Percentiles rank a stretch among this genome's conserved stretches.
Conservation (phyloP, 2,329 filamentous ascomycete genomes). For the Gnomoniopsis smithogilvyi region DNA sequence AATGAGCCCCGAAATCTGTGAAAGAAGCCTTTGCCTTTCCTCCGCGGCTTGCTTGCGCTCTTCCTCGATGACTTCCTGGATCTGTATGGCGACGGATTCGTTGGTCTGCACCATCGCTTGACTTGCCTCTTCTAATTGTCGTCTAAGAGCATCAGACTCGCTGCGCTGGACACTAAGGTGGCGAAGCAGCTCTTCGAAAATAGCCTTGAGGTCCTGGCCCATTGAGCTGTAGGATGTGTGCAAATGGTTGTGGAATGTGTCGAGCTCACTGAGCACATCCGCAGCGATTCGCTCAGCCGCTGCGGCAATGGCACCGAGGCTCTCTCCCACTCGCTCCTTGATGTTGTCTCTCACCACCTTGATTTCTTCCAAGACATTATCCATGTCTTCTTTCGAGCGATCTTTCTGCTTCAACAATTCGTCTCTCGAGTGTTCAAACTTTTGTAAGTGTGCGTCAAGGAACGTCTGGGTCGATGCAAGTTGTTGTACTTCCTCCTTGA, state of each 20-base stretch:
- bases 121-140: constrained; percentile 69
- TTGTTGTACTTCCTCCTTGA: constrained; percentile 70
- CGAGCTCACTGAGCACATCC: constrained; percentile 82
- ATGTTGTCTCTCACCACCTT: constrained; percentile 85
- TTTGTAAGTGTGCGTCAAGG: constrained; percentile 64
- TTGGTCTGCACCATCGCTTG: constrained; percentile 67
- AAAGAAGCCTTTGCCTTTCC: constrained; percentile 71
- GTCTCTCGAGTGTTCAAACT: constrained; percentile 65
- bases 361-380: constrained; percentile 87
- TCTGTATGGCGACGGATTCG: constrained; percentile 58
- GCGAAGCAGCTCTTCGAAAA: constrained; percentile 77
- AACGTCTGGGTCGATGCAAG: constrained; percentile 68
- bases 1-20: constrained; percentile 75
- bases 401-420: constrained; percentile 67
- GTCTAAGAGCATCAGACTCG: constrained; percentile 70
- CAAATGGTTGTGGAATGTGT: constrained; percentile 76
- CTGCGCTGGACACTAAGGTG: constrained; percentile 73
- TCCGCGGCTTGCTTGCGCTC: constrained; percentile 70
- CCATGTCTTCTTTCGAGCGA: constrained; percentile 79
- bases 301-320: constrained; percentile 75
- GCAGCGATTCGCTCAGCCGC: constrained; percentile 86
- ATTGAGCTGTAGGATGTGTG: constrained; percentile 81
- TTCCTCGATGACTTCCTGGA: constrained; percentile 70
- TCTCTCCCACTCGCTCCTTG: constrained; percentile 80
- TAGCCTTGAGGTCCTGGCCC: constrained; percentile 78